Percentiles rank a stretch among this genome's conserved stretches.
Evolutionary conservation across 2,329 filamentous ascomycete species (phyloP).

Genomic region (Sarocladiaceae sp.): DNA sequence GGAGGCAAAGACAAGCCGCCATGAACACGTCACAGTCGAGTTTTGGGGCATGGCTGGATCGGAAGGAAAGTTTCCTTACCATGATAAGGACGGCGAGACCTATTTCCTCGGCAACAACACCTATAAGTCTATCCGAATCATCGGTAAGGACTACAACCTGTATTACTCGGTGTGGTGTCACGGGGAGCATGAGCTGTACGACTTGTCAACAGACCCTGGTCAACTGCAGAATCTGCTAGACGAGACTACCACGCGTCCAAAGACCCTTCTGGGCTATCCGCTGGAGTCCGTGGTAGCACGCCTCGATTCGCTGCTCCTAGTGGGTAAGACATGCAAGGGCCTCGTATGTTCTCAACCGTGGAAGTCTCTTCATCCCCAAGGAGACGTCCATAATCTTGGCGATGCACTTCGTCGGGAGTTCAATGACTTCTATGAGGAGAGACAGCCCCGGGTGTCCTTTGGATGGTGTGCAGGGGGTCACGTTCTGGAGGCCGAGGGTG

Average conservation of each 20-base stretch:
- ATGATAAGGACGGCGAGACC: slow-evolving; percentile 9
- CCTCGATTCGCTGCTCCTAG: slow-evolving; percentile 51
- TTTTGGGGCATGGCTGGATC: slow-evolving; percentile 37
- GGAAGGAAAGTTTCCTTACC: slow-evolving; percentile 15
- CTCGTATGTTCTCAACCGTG: slow-evolving; percentile 47
- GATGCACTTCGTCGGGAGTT: slow-evolving; percentile 42
- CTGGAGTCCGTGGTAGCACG: slow-evolving; percentile 38
- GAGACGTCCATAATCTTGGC: slow-evolving; percentile 40
- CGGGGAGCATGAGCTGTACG: slow-evolving; percentile 57
- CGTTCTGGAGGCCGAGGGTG: slow-evolving; percentile 44
- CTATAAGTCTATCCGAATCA: slow-evolving; percentile 42
- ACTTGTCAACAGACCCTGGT: slow-evolving; percentile 27
- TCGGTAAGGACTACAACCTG: slow-evolving; percentile 44
- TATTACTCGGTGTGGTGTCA: slow-evolving; percentile 62
- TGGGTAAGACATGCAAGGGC: slow-evolving; percentile 54
- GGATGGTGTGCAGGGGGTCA: slow-evolving; percentile 45
- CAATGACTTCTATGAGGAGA: slow-evolving; percentile 44
- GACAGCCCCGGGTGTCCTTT: slow-evolving; percentile 35
- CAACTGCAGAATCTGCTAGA: not conserved
- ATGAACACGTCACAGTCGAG: slow-evolving; percentile 46
- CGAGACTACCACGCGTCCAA: not conserved
- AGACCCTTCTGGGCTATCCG: not conserved
- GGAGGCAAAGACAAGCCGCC: slow-evolving; percentile 15
- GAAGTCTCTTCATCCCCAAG: slow-evolving; percentile 46
- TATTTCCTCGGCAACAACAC: slow-evolving; percentile 12